Evolutionary conservation across 2,329 filamentous ascomycete genomes (phyloP).

Genomic region (Colletotrichum liaoningense): DNA sequence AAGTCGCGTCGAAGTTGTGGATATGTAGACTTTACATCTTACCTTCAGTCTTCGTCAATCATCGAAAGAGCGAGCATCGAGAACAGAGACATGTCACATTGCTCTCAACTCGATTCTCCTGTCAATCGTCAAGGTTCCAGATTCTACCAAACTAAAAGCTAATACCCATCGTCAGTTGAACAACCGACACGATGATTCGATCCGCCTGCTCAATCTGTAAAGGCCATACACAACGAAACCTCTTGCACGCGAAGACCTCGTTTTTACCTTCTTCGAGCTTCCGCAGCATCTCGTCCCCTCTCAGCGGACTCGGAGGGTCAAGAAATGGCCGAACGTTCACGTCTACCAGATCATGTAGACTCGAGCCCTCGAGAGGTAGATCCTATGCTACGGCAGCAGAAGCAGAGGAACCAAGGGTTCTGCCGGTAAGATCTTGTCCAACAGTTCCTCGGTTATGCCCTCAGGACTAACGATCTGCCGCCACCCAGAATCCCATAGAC

Average conservation of each 20-base stretch:
- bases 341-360: background rate
- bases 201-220: background rate
- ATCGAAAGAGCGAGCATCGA: background rate
- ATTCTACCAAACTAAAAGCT: background rate
- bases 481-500: conserved; percentile 58
- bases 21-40: too few relatives aligned
- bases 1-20: background rate
- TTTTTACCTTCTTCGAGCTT: background rate
- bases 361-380: background rate
- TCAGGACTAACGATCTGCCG: accelerated
- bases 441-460: accelerated
- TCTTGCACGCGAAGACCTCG: background rate
- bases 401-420: background rate
- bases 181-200: background rate
- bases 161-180: background rate
- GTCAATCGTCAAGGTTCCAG: background rate
- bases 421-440: background rate
- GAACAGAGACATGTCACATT: background rate
- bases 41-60: too few relatives aligned
- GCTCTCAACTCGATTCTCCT: background rate
- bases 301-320: background rate
- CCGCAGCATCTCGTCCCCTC: background rate
- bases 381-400: background rate
- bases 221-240: background rate
- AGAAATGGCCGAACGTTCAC: background rate